Conservation (phyloP, 148 eudicot genomes). For the Suaeda aralocaspica region DNA sequence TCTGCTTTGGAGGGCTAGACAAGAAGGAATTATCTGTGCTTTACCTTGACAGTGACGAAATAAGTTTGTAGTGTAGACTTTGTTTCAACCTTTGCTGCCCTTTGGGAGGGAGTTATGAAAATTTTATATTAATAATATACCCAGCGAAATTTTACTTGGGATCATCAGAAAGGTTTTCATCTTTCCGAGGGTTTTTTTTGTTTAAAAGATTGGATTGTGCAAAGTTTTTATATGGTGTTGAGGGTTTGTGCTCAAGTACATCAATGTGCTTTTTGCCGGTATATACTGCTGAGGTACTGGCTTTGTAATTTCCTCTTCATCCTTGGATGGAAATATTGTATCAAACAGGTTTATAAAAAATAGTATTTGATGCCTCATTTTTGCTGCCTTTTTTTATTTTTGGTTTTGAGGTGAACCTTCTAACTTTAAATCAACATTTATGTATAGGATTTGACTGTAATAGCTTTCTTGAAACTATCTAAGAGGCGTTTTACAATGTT, state of each 20-base stretch:
- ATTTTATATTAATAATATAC: conserved; percentile 20
- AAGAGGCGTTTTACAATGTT: too few relatives aligned
- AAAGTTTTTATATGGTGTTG: conserved; percentile 1
- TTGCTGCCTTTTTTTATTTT: background rate
- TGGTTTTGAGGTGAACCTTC: background rate
- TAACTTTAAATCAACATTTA: background rate
- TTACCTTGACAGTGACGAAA: conserved; percentile 44
- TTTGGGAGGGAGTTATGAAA: conserved; percentile 18
- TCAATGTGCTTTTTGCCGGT: conserved; percentile 2
- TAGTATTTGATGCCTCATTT: conserved; percentile 5
- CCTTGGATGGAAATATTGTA: conserved; percentile 3
- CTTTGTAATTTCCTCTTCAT: conserved; percentile 12
- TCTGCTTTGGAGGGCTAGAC: conserved; percentile 66
- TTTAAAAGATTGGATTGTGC: background rate
- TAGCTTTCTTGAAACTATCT: too few relatives aligned
- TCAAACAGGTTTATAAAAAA: background rate
- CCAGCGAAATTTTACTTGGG: background rate
- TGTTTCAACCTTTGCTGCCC: conserved; percentile 25
- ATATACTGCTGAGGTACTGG: conserved; percentile 2
- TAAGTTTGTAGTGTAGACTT: conserved; percentile 27
- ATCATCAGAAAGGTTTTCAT: conserved; percentile 12
- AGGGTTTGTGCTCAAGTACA: conserved; percentile 10
- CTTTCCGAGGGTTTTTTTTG: conserved; percentile 1
- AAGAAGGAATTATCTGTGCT: conserved; percentile 13
- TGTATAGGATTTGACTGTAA: too few relatives aligned